Percentiles rank a stretch among this genome's conserved stretches.
Conservation (phyloP, 2,329 filamentous ascomycete genomes). For the Rutstroemia sydowiana region DNA sequence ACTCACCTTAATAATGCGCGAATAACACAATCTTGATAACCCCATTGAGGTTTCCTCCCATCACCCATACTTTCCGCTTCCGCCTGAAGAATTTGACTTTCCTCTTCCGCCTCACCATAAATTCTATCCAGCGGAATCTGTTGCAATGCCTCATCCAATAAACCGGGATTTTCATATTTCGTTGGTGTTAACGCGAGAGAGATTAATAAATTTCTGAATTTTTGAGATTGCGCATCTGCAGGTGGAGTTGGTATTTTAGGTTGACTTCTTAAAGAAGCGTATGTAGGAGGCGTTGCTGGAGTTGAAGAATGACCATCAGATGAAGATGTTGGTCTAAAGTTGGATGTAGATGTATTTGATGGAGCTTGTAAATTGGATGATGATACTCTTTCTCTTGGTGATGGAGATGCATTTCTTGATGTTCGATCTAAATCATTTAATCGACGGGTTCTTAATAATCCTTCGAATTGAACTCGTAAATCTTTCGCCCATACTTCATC, state of each 20-base stretch:
- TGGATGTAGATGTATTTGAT: slow-evolving; percentile 15
- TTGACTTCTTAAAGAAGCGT: slow-evolving; percentile 54
- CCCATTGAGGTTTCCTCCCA: slow-evolving; percentile 79
- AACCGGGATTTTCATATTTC: slow-evolving; percentile 92
- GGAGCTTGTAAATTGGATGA: slow-evolving; percentile 39
- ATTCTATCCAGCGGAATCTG: slow-evolving; percentile 84
- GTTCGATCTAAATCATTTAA: slow-evolving; percentile 73
- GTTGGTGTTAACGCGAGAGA: slow-evolving; percentile 81
- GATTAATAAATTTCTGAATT: slow-evolving; percentile 75
- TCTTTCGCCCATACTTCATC: slow-evolving; percentile 73
- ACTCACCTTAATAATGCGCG: slow-evolving; percentile 73
- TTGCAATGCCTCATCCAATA: slow-evolving; percentile 85
- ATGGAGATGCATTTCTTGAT: slow-evolving; percentile 51
- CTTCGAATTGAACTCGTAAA: slow-evolving; percentile 77
- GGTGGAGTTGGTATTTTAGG: slow-evolving; percentile 71
- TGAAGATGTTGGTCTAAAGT: slow-evolving; percentile 41
- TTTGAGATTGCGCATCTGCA: slow-evolving; percentile 60
- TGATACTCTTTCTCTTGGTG: slow-evolving; percentile 44
- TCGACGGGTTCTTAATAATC: slow-evolving; percentile 76
- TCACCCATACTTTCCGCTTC: slow-evolving; percentile 82
- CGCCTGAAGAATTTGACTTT: slow-evolving; percentile 78
- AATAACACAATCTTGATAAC: slow-evolving; percentile 95
- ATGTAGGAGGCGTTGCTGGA: slow-evolving; percentile 45
- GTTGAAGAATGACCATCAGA: slow-evolving; percentile 29
- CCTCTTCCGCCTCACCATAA: slow-evolving; percentile 90